phyloP scores from a whole-genome alignment of 1,284 basidiomycete species.

The Ustilago bromivora region DNA sequence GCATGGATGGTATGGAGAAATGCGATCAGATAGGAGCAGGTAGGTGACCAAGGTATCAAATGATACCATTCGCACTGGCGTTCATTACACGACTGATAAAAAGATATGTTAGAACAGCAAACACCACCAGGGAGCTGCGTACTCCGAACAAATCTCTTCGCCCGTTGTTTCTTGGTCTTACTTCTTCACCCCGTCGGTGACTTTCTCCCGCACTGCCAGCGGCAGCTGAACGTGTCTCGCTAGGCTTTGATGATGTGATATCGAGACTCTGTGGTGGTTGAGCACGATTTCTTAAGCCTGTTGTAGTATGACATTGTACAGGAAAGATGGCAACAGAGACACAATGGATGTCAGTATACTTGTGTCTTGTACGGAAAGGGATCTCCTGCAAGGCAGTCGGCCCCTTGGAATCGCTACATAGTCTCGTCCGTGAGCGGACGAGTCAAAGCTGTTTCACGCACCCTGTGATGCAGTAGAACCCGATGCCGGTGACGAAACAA shows the following conservation, averaged over 20 bases:
- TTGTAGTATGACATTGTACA: neutral
- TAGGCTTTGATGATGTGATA: neutral
- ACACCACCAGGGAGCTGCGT: conserved; percentile 49
- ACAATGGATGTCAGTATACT: conserved; percentile 5
- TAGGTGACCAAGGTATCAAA: conserved; percentile 16
- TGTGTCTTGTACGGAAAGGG: neutral
- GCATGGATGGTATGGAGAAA: conserved; percentile 9
- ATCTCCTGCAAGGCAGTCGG: conserved; percentile 13
- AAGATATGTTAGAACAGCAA: conserved; percentile 56
- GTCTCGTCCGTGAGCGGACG: neutral
- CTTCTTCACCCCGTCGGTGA: conserved; percentile 14
- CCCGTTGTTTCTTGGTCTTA: conserved; percentile 19
- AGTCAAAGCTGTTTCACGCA: conserved; percentile 21
- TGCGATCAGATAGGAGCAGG: conserved; percentile 1
- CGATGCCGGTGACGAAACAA: conserved; percentile 40
- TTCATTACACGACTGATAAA: conserved; percentile 56
- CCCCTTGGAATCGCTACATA: neutral
- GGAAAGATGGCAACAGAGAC: neutral
- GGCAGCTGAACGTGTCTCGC: neutral
- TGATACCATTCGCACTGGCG: conserved; percentile 43
- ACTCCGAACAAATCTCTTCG: conserved; percentile 43
- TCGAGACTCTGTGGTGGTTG: neutral
- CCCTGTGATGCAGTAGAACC: conserved; percentile 43
- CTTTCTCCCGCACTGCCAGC: neutral
- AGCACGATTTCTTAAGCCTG: conserved; percentile 29